These are phyloP conservation scores for Zygnema cylindricum DNA, from an alignment of 139 green algal species.

Conservation along the genomic window DNA sequence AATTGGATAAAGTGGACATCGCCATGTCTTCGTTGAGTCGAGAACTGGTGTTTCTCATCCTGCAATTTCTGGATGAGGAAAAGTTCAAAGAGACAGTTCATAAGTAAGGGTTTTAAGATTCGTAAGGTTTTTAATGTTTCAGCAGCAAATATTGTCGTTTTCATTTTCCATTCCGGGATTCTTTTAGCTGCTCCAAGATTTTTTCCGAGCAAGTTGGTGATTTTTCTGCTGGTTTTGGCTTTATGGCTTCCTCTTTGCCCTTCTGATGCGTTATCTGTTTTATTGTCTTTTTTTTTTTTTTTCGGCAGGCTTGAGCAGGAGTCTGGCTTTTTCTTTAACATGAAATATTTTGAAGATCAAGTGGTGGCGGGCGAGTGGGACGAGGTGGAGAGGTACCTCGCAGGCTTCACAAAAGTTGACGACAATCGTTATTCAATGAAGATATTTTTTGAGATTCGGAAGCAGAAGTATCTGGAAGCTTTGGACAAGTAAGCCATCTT, in stretches of 20 bases:
- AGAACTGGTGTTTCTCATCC: conserved; percentile 65
- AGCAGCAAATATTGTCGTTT: no score
- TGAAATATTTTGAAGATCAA: conserved; percentile 64
- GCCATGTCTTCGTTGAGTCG: conserved; percentile 64
- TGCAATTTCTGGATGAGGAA: conserved; percentile 64
- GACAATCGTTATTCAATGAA: conserved; percentile 68
- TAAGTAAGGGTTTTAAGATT: conserved; percentile 52
- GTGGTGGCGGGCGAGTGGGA: conserved; percentile 59
- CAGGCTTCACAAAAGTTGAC: conserved; percentile 64
- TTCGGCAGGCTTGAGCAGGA: conserved; percentile 60
- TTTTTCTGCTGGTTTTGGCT: no score
- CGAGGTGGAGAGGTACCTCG: conserved; percentile 61
- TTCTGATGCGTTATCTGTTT: no score
- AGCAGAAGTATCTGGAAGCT: conserved; percentile 66
- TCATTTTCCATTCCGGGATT: no score
- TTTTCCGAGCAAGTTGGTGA: no score
- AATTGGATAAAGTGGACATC: no score
- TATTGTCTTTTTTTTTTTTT: no score
- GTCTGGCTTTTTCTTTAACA: conserved; percentile 66
- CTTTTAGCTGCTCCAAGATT: no score
- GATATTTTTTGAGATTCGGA: conserved; percentile 65
- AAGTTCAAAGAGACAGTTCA: conserved; percentile 66
- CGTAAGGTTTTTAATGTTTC: no score
- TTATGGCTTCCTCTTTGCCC: no score
- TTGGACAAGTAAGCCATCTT: conserved; percentile 57